Evolutionary conservation across 73 alveolate genomes (phyloP), one percentile per base, ranked within the genome.

Genomic region (Uronychia binucleata): DNA sequence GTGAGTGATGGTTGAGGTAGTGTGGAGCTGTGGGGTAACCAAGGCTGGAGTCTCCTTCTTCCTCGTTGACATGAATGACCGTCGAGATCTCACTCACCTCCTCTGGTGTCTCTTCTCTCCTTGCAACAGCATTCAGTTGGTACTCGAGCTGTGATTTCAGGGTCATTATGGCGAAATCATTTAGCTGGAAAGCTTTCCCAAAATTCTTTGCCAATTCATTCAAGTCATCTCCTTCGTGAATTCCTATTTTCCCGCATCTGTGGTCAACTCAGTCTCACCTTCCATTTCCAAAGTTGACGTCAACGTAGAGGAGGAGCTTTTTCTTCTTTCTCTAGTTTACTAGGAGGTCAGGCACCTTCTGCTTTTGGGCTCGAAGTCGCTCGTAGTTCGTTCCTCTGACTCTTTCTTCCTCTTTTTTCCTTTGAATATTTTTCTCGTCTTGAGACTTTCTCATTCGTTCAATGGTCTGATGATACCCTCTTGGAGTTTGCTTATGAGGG

Each of bases 161-260:
- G 5, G 67, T 46, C n/a, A 46, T 11, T 46, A 46, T 19, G 67
- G 67, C 67, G n/a, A 46, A 11, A 11, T 46, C 67, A 46, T 78
- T 78, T 0, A 86, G 87, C 57, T 57, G 28, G 78, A 78, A 86
- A 19, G 87, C 34, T 33, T 86, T 86, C 26, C 74, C 57, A 58
- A 86, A 86, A 58, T 78, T 86, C 58, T 31, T 86, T 13, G 87
- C 92, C n/a, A 78, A 59, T 14, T 86, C 92, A 28, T 79, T 77
- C 29, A 86, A n/a, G 59, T 78, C 83, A 78, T 86, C 92, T 0
- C 92, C 92, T 33, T 86, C 92, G 57, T 86, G 58, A 1, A 86
- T 86, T 31, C 92, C 92, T 1, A 86, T 86, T 31, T 83, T 86
- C 1, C 92, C 92, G 33, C 87, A 32, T 67, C 30, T 67, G 11